Percentiles rank a stretch among this genome's conserved stretches.
phyloP scores from a whole-genome alignment of 1,284 basidiomycete species.

The Sporisorium exsertum region DNA sequence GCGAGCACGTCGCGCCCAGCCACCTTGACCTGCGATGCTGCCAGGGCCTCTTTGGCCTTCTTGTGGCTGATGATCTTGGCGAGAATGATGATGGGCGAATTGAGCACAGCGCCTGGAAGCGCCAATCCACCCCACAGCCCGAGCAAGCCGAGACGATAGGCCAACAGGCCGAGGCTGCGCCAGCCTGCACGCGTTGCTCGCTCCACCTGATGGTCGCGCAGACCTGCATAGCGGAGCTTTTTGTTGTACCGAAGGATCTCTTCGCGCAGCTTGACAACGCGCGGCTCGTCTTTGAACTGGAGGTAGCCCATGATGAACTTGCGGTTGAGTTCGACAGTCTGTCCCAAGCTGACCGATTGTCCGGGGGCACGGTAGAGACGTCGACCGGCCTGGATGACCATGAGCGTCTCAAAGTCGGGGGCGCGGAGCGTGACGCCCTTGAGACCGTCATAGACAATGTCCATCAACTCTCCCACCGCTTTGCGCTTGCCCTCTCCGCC shows the following conservation, averaged over 20 bases:
- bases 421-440: conserved; percentile 96
- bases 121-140: conserved; percentile 87
- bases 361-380: conserved; percentile 94
- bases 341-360: conserved; percentile 91
- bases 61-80: conserved; percentile 88
- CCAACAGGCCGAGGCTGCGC: conserved; percentile 87
- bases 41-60: conserved; percentile 97
- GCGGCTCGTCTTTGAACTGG: conserved; percentile 93
- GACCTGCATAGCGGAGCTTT: conserved; percentile 87
- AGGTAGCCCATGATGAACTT: conserved; percentile 91
- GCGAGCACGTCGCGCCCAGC: conserved; percentile 94
- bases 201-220: conserved; percentile 96
- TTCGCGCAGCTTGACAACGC: conserved; percentile 82
- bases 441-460: conserved; percentile 92
- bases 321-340: conserved; percentile 96
- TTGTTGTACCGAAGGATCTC: conserved; percentile 96
- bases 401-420: conserved; percentile 97
- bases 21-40: conserved; percentile 94
- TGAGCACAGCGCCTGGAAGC: conserved; percentile 92
- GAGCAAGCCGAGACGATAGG: conserved; percentile 85
- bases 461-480: conserved; percentile 88
- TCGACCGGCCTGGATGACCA: conserved; percentile 96
- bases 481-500: conserved; percentile 90
- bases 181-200: conserved; percentile 76
- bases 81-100: conserved; percentile 92